Evolutionary conservation across 129 eudicot species (phyloP).

Genomic region (Rutidosis leptorrhynchoides): DNA sequence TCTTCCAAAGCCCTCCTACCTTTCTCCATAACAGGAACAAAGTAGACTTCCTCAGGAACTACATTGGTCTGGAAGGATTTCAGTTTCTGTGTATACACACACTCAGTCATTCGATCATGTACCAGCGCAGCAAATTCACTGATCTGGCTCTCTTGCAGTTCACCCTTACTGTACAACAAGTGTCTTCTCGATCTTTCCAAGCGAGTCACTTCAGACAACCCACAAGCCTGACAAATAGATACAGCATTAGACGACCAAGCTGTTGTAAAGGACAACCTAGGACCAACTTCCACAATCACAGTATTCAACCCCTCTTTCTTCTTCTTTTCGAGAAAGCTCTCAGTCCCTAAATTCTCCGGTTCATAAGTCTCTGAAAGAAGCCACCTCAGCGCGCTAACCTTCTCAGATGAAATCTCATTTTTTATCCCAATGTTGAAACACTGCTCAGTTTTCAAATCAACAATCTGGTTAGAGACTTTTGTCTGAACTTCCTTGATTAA

Average conservation of each 20-base stretch:
- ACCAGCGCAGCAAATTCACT: slow-evolving; percentile 82
- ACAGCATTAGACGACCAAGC: slow-evolving; percentile 97
- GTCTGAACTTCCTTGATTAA: slow-evolving; percentile 60
- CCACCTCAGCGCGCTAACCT: slow-evolving; percentile 73
- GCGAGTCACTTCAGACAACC: slow-evolving; percentile 70
- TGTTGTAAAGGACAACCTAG: slow-evolving; percentile 80
- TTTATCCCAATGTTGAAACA: slow-evolving; percentile 75
- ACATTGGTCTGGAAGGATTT: slow-evolving; percentile 60
- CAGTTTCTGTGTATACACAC: slow-evolving; percentile 57
- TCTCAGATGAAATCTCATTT: slow-evolving; percentile 44
- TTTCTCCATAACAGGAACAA: slow-evolving; percentile 75
- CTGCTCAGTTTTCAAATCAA: slow-evolving; percentile 76
- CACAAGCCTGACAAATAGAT: slow-evolving; percentile 80
- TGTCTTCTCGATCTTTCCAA: slow-evolving; percentile 86
- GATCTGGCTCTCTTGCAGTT: slow-evolving; percentile 55
- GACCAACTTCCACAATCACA: slow-evolving; percentile 77
- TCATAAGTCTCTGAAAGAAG: slow-evolving; percentile 75
- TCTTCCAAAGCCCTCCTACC: slow-evolving; percentile 79
- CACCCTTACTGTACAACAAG: slow-evolving; percentile 44
- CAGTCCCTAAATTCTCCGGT: slow-evolving; percentile 71
- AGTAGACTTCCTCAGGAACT: slow-evolving; percentile 74
- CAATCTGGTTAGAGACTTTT: slow-evolving; percentile 59
- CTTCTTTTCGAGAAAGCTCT: slow-evolving; percentile 56
- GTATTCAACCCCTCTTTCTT: slow-evolving; percentile 35
- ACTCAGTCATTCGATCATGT: slow-evolving; percentile 91